Evolutionary conservation across 2,329 filamentous ascomycete genomes (phyloP), one percentile per base, ranked within the genome.

Genomic region (Fusarium zealandicum): DNA sequence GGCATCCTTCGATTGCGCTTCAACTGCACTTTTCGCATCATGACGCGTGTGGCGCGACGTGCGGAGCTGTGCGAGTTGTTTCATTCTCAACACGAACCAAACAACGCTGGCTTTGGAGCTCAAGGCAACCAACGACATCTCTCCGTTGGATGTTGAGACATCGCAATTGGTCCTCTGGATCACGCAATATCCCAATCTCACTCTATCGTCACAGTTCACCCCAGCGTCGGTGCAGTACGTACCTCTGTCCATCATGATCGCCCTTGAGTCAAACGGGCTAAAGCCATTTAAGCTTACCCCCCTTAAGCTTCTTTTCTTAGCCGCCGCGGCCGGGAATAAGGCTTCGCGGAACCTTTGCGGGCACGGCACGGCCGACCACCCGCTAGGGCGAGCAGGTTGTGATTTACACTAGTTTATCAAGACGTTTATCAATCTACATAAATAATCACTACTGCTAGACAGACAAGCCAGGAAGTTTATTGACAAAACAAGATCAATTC

Each of bases 161-260:
- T 57, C 39, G 36, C 9, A 32, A 48, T 33, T 13, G 17, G n/a
- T 20, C 30, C n/a, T 14, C 28, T 22, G 2, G 32, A 61, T 37
- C 53, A 61, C 44, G 48, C 43, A 47, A 61, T 61, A 5, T 12
- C 12, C 32, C 9, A 38, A 12, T 16, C 32, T 8, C 6, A n/a
- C 11, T 18, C 1, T 27, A 18, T 10, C 37, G 37, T 38, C 36
- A 52, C 18, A n/a, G 20, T n/a, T 31, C 17, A 13, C n/a, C 43
- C 16, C n/a, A 30, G 32, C 31, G 22, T 3, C 8, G 28, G 8
- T 31, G 28, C 11, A 12, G 13, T 31, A 6, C 13, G 28, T n/a
- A 31, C 28, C 9, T 7, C 9, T 17, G 7, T 22, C 6, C 16
- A 16, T 36, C 17, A 16, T 18, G 33, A 20, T 36, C 33, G 33